These are phyloP conservation scores for Iris macrosiphon DNA, from an alignment of 106 monocot species.

Conservation along the genomic window DNA sequence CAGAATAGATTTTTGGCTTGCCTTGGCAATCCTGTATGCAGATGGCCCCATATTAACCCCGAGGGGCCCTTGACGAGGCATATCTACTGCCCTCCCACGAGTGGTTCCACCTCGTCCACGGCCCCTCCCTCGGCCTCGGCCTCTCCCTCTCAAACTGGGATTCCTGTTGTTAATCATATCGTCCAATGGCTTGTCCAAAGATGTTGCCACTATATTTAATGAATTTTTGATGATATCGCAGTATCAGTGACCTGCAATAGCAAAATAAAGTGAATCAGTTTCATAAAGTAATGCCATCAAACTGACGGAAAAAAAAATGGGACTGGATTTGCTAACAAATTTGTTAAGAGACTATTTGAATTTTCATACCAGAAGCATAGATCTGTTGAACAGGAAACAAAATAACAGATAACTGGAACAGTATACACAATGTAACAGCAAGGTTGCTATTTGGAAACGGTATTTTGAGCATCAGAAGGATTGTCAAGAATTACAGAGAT, in stretches of 20 bases:
- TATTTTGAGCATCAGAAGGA: no score
- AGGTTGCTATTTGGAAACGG: no score
- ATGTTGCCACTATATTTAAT: constrained; percentile 7
- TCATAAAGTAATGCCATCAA: neutral
- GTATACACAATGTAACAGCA: no score
- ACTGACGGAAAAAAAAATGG: no score
- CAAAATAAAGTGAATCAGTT: neutral
- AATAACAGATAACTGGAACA: no score
- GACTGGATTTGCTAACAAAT: no score
- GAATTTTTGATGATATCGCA: neutral
- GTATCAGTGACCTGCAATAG: constrained; percentile 3
- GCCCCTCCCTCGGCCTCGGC: constrained; percentile 35
- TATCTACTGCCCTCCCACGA: constrained; percentile 50
- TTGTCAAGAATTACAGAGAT: no score
- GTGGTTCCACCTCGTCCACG: constrained; percentile 43
- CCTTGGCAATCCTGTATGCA: constrained; percentile 84
- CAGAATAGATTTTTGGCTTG: constrained; percentile 63
- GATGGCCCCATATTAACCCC: constrained; percentile 53
- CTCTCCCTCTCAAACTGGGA: constrained; percentile 40
- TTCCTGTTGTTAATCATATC: constrained; percentile 55
- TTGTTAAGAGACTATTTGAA: no score
- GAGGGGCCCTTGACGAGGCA: constrained; percentile 62
- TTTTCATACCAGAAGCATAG: no score
- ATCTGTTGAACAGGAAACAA: no score
- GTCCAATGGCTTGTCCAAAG: constrained; percentile 41